Evolutionary conservation across 352 stramenopile genomes (phyloP).

Genomic region (Pythium guiyangense): DNA sequence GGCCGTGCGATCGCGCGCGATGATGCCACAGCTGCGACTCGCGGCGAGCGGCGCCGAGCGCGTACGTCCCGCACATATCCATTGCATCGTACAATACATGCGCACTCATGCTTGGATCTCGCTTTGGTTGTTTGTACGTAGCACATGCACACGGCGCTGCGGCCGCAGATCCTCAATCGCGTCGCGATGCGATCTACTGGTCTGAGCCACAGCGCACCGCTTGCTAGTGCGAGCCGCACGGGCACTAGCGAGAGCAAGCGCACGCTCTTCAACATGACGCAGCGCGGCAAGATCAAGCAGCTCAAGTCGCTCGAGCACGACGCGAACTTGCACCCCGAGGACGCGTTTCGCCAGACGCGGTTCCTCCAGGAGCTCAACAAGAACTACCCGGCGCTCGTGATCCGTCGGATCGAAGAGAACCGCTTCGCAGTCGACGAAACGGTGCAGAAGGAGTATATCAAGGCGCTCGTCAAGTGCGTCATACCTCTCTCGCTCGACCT

Average conservation of each 20-base stretch:
- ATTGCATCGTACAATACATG: neutral
- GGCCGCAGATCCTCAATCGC: slow-evolving; percentile 7
- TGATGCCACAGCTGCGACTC: slow-evolving; percentile 8
- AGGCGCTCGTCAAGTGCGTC: slow-evolving; percentile 75
- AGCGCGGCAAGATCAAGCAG: slow-evolving; percentile 71
- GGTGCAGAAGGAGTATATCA: slow-evolving; percentile 88
- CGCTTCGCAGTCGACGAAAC: slow-evolving; percentile 79
- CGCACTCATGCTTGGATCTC: neutral
- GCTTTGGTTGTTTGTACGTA: neutral
- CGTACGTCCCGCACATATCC: neutral
- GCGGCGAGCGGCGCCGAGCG: neutral
- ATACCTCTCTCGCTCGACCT: neutral
- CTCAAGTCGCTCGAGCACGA: slow-evolving; percentile 83
- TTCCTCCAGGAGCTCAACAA: slow-evolving; percentile 88
- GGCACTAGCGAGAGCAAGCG: slow-evolving; percentile 26
- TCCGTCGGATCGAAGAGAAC: slow-evolving; percentile 80
- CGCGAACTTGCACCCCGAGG: slow-evolving; percentile 69
- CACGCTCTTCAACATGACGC: slow-evolving; percentile 78
- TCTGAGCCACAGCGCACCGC: neutral
- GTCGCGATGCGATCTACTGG: neutral
- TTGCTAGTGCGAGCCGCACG: neutral
- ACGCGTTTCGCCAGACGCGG: slow-evolving; percentile 70
- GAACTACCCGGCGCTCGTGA: slow-evolving; percentile 75
- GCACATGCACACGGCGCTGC: slow-evolving; percentile 10
- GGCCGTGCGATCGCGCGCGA: slow-evolving; percentile 1